phyloP scores from a whole-genome alignment of 768 basidiomycete species.

The Auricularia sp. region DNA sequence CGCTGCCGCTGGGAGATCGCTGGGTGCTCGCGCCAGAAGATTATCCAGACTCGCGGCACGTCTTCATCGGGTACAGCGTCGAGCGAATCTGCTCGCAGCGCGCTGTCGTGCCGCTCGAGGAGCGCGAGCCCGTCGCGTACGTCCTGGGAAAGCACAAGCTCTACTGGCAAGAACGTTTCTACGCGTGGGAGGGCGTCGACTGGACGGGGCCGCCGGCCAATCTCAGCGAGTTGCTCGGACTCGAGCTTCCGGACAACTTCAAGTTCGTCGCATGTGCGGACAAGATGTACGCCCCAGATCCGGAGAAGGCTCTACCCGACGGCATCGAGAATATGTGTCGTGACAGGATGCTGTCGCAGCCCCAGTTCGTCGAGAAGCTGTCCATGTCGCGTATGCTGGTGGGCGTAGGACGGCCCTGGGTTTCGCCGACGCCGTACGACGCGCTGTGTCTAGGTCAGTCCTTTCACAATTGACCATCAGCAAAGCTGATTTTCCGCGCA shows the following conservation, averaged over 20 bases:
- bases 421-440: not conserved
- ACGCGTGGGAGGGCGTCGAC: not conserved
- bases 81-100: slow-evolving; percentile 4
- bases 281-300: not conserved
- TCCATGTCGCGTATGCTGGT: not conserved
- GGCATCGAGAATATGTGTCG: not conserved
- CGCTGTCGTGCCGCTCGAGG: not conserved
- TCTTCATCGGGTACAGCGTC: slow-evolving; percentile 8
- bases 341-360: not conserved
- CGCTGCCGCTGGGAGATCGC: not conserved
- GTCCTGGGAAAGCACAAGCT: not conserved
- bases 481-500: not conserved
- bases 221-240: not conserved
- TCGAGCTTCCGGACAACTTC: not conserved
- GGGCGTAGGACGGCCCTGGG: not conserved
- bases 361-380: not conserved
- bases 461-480: not conserved
- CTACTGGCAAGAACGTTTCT: not conserved
- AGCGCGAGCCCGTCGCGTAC: slow-evolving; percentile 6
- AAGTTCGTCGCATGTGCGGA: not conserved
- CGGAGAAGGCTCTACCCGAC: not conserved
- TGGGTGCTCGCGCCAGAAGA: slow-evolving; percentile 7
- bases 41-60: not conserved
- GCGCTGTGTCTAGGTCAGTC: not conserved
- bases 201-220: not conserved